A percentile compares a stretch with the other conserved stretches of the same genome.
phyloP scores from a whole-genome alignment of 106 monocot species.

The Narthecium ossifragum region DNA sequence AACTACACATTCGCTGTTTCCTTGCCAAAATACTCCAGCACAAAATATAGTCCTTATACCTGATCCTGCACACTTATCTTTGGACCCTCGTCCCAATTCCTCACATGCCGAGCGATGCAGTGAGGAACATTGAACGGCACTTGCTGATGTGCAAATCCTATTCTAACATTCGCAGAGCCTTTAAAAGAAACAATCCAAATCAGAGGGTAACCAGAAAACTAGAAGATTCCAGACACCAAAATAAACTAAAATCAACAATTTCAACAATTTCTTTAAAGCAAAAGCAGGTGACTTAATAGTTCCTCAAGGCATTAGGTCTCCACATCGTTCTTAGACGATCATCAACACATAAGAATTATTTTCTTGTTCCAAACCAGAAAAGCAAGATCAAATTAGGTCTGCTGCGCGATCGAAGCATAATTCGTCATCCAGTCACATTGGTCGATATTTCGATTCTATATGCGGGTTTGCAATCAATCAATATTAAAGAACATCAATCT shows the following conservation, averaged over 20 bases:
- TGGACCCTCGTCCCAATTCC: constrained; percentile 2
- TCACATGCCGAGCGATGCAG: constrained; percentile 71
- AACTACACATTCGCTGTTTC: too few relatives aligned
- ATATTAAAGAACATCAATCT: too few relatives aligned
- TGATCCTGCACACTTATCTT: constrained; percentile 46
- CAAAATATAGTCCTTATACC: constrained; percentile 28
- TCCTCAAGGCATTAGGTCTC: too few relatives aligned
- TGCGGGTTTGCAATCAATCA: too few relatives aligned
- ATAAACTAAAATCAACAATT: too few relatives aligned
- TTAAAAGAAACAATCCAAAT: not conserved
- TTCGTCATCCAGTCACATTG: too few relatives aligned
- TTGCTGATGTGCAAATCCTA: constrained; percentile 79
- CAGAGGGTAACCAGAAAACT: not conserved
- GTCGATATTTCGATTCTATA: too few relatives aligned
- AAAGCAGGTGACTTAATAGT: not conserved
- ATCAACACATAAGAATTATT: too few relatives aligned
- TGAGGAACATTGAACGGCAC: constrained; percentile 74
- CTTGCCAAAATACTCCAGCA: not conserved
- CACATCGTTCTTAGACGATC: too few relatives aligned
- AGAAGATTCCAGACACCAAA: too few relatives aligned
- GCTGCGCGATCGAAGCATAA: not conserved
- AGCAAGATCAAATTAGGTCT: too few relatives aligned
- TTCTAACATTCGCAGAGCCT: constrained; percentile 91
- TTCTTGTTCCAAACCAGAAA: too few relatives aligned
- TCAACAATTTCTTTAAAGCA: not conserved